These are phyloP conservation scores for Stachybotrys echinatus DNA, from an alignment of 2,329 filamentous ascomycete species.

Conservation along the genomic window DNA sequence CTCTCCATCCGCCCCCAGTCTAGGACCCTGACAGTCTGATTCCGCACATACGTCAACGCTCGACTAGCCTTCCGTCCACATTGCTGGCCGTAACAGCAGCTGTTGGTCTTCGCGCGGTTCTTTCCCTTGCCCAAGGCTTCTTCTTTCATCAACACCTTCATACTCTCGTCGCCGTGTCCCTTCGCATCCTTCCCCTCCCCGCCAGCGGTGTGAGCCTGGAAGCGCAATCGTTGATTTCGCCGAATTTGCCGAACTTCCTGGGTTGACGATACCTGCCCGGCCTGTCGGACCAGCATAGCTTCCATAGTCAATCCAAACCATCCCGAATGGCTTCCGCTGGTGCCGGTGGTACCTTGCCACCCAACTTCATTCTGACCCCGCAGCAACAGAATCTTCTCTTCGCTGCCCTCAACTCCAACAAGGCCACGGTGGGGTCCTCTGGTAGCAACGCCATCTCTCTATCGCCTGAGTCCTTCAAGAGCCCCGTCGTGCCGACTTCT, in stretches of 20 bases:
- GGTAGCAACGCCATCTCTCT: conserved; percentile 34
- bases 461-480: conserved; percentile 44
- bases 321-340: conserved; percentile 45
- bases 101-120: too few relatives aligned
- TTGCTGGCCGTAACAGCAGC: too few relatives aligned
- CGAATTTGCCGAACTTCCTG: neutral
- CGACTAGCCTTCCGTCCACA: too few relatives aligned
- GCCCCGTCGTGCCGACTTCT: conserved; percentile 36
- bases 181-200: too few relatives aligned
- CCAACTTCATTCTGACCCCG: conserved; percentile 64
- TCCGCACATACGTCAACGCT: neutral
- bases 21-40: neutral
- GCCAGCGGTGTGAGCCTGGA: neutral
- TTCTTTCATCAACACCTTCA: too few relatives aligned
- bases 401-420: conserved; percentile 71
- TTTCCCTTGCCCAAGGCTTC: too few relatives aligned
- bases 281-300: neutral
- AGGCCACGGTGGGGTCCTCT: conserved; percentile 24
- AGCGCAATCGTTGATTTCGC: neutral
- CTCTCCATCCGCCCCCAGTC: neutral
- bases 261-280: too few relatives aligned
- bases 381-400: conserved; percentile 73
- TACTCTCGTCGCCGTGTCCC: neutral
- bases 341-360: conserved; percentile 34
- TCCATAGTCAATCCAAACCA: neutral